These are phyloP conservation scores for Scutellaria baicalensis DNA, from an alignment of 257 asterid species.

Conservation along the genomic window DNA sequence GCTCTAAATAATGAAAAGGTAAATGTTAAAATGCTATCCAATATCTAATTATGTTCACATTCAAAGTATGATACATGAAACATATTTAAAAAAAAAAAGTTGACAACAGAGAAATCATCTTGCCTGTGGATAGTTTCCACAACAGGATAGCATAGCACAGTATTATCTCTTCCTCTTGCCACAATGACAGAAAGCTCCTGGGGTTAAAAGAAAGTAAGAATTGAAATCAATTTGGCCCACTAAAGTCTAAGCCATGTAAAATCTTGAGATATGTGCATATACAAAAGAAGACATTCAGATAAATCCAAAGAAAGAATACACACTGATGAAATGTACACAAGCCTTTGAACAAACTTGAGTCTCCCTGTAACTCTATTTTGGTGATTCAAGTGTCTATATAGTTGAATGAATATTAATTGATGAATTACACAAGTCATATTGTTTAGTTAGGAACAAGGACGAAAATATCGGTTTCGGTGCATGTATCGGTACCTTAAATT, in stretches of 20 bases:
- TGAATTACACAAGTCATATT: too few relatives aligned
- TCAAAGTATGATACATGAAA: neutral
- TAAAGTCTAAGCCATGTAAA: neutral
- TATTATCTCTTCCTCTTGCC: constrained; percentile 23
- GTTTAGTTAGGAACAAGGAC: too few relatives aligned
- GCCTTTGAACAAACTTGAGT: neutral
- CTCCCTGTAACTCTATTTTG: neutral
- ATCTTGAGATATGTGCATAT: neutral
- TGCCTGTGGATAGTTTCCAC: constrained; percentile 94
- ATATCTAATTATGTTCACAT: neutral
- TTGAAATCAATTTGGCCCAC: neutral
- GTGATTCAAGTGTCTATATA: neutral
- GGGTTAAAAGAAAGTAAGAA: neutral
- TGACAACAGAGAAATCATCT: constrained; percentile 9
- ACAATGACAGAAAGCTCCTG: neutral
- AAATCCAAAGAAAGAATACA: neutral
- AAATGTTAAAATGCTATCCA: neutral
- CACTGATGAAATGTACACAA: neutral
- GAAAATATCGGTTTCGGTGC: too few relatives aligned
- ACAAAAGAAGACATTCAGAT: neutral
- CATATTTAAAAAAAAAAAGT: neutral
- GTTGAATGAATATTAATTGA: neutral
- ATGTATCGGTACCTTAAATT: too few relatives aligned
- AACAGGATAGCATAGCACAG: constrained; percentile 62
- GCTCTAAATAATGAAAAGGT: neutral